These are phyloP conservation scores for Cairneyella variabilis DNA, from an alignment of 495 filamentous ascomycete genomes.

Conservation along the genomic window DNA sequence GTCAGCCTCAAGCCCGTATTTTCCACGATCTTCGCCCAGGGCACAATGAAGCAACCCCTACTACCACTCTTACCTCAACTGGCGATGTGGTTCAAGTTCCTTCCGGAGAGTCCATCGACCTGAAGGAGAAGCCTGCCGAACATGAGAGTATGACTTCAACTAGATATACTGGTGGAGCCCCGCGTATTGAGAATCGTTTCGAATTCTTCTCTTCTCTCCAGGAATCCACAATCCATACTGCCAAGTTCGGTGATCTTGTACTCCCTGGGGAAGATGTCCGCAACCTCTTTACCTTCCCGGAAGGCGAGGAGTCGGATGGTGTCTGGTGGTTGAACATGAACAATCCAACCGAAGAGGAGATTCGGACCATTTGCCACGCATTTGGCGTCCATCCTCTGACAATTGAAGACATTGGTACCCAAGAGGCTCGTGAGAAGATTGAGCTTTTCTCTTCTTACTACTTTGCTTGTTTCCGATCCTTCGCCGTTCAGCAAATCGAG, in stretches of 20 bases:
- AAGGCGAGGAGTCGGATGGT: constrained; percentile 58
- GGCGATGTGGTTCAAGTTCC: constrained; percentile 46
- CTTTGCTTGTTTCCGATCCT: constrained; percentile 94
- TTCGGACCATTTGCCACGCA: constrained; percentile 80
- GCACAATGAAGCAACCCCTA: constrained; percentile 7
- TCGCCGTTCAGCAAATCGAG: constrained; percentile 59
- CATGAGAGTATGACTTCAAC: constrained; percentile 20
- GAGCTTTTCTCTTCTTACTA: constrained; percentile 97
- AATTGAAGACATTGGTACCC: constrained; percentile 87
- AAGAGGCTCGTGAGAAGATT: constrained; percentile 96
- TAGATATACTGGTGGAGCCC: constrained; percentile 20
- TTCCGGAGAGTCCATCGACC: constrained; percentile 30
- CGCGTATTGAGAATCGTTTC: constrained; percentile 59
- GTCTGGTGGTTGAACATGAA: constrained; percentile 96
- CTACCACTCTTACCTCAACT: constrained; percentile 35
- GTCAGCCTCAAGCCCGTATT: constrained; percentile 38
- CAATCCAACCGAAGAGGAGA: constrained; percentile 84
- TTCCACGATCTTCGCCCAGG: constrained; percentile 56
- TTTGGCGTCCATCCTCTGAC: constrained; percentile 93
- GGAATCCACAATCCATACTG: constrained; percentile 85
- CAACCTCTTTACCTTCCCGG: constrained; percentile 75
- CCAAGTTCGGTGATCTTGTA: constrained; percentile 81
- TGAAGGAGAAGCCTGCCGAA: constrained; percentile 32
- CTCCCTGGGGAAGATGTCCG: constrained; percentile 84
- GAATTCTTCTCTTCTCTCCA: constrained; percentile 95